phyloP scores from a whole-genome alignment of 1,284 basidiomycete genomes.

The Cutaneotrichosporon cutaneum region DNA sequence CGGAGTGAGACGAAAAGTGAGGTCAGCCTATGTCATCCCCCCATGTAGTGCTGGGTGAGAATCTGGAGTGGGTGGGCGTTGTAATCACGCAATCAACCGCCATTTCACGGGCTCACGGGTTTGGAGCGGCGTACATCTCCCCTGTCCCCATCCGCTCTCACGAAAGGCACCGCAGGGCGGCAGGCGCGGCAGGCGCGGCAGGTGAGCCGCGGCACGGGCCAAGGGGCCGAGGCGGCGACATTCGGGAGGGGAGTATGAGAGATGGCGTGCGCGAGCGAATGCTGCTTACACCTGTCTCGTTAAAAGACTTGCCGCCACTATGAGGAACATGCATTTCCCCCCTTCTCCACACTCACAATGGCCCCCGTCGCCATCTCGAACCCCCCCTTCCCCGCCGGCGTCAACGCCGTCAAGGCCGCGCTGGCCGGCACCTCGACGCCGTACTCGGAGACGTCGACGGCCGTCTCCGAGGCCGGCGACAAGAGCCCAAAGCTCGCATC shows the following conservation, averaged over 20 bases:
- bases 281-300: not conserved
- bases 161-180: not conserved
- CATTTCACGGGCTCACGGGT: not conserved
- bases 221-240: not conserved
- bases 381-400: constrained; percentile 7
- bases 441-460: constrained; percentile 42
- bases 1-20: not conserved
- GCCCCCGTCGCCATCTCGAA: constrained; percentile 19
- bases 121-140: not conserved
- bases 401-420: constrained; percentile 23
- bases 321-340: not conserved
- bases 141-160: not conserved
- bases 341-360: constrained; percentile 12
- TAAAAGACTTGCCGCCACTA: not conserved
- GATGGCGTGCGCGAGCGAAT: constrained; percentile 3
- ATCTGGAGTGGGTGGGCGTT: not conserved
- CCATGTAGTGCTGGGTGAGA: not conserved
- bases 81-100: constrained; percentile 10
- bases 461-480: constrained; percentile 43
- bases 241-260: not conserved
- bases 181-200: no score
- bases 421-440: constrained; percentile 38
- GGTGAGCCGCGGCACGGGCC: no score
- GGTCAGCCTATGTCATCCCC: not conserved
- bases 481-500: constrained; percentile 19